Evolutionary conservation across 352 stramenopile species (phyloP), one percentile per base, ranked within the genome.

Genomic region (Pythium dissotocum): DNA sequence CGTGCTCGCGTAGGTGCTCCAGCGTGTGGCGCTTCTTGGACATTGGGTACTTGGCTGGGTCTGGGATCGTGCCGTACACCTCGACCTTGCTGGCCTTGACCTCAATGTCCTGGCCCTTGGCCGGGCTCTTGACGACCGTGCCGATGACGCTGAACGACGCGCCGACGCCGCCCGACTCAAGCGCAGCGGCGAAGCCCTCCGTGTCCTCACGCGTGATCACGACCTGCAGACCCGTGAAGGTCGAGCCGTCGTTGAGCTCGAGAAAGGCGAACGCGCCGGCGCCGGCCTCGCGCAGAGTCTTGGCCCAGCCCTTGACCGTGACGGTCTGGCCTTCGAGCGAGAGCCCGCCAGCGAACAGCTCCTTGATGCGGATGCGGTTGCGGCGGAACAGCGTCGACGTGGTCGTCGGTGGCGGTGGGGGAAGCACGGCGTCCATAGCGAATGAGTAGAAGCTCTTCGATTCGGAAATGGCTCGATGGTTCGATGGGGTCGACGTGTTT

Each of bases 191-290:
- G 67, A 97, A 97, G 36, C 87, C 90, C 63, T 88, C 80, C 0
- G 83, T 95, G 56, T 87, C 85, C 26, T 84, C 79, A 44, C 80
- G 78, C 58, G 85, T 87, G 74, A 94, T 88, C 33, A 97, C 84
- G 59, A 95, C 87, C 83, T 98, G 95, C 58, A 98, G 70, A 6
- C 83, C 87, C 40, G 77, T 73, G 57, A 95, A 88, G 73, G 79
- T 92, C 56, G 93, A 98, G 58, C 97, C 97, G 71, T 99, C 97
- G 77, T 97, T 98, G 52, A 99, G 71, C 77, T 98, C 94, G 36
- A 99, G 75, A 74, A 99, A 99, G 49, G 94, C 80, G 51, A 99
- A 88, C 44, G 92, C 82, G 36, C 89, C 91, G 48, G 96, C 95
- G 55, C 87, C 89, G 12, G 88, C 92, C 59, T 96, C 87, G 10